Base-by-base conservation (phyloP, 139 green algal genomes). In the Raphidocelis subcapitata region DNA sequence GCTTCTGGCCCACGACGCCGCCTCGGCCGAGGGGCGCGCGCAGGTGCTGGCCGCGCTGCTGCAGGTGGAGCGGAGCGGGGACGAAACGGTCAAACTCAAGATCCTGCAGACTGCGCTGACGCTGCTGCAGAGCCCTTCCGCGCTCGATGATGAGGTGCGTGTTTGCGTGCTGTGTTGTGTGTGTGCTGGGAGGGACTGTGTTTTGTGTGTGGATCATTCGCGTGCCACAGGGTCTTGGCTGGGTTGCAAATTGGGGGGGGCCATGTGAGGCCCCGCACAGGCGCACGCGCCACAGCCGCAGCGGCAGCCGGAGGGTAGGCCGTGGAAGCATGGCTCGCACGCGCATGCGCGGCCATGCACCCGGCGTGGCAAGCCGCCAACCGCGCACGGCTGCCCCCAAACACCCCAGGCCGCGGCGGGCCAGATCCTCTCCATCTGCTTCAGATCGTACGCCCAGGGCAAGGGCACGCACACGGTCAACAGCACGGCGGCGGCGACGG, bases 21-120 rank as follows among this genome's bases (percentile, higher is more conserved):
- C 96, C 23, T 81, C 84, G 0, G 46, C 74, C 10, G 78, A 87
- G 29, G 85, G 81, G 1, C 56, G 89, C 44, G 56, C 71, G 20
- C 35, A 83, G 2, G 82, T 94, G 32, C 82, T 94, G 3, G 56
- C 63, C 1, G 83, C 76, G 14, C 75, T 94, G 28, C 82, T 86
- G 44, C 64, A 87, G 74, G 82, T 93, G 18, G 89, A 92, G 65
- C 82, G 76, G 35, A 77, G 82, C 62, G 57, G 54, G 15, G 92
- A 97, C 61, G 90, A 97, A 33, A 74, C 59, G 28, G 92, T 93
- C 31, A 85, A 94, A 80, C 85, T 97, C 0, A 97, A 96, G 67
- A 82, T 87, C 56, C 82, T 97, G 77, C 92, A 96, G 74, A 93
- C 88, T 15, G 79, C 85, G 0, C 77, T 97, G 14, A 93, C 90